Evolutionary conservation across 2,329 filamentous ascomycete species (phyloP).

Genomic region (Verruconis gallopava): DNA sequence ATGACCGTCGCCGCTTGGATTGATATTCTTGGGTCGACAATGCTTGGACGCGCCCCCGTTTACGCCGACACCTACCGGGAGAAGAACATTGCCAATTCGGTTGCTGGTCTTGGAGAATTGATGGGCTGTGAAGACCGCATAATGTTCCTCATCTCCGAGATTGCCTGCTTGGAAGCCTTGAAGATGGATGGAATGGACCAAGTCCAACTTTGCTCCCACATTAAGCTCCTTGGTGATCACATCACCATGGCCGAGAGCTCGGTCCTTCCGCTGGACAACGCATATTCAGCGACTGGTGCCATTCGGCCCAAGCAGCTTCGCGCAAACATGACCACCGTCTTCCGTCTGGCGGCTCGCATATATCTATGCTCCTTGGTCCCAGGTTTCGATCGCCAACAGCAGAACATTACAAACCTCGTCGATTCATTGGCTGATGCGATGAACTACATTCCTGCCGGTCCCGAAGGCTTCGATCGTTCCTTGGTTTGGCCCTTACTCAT

Average conservation of each 20-base stretch:
- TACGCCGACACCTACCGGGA: conserved; percentile 94
- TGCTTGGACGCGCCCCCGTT: conserved; percentile 70
- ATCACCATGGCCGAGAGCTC: conserved; percentile 68
- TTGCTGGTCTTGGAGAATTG: conserved; percentile 71
- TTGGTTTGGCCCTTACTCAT: conserved; percentile 90
- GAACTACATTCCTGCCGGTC: conserved; percentile 68
- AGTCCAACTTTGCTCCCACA: conserved; percentile 75
- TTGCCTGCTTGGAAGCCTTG: conserved; percentile 85
- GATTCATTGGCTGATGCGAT: conserved; percentile 65
- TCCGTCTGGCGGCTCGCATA: conserved; percentile 83
- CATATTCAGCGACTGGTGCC: conserved; percentile 50
- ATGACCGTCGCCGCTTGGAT: conserved; percentile 94
- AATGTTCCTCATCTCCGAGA: conserved; percentile 97
- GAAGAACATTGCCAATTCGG: conserved; percentile 58
- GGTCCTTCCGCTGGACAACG: conserved; percentile 33
- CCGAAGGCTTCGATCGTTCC: conserved; percentile 74
- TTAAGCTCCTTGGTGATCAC: conserved; percentile 74
- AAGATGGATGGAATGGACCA: conserved; percentile 74
- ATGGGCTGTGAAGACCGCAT: conserved; percentile 97
- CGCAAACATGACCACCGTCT: conserved; percentile 79
- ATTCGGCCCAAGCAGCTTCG: conserved; percentile 73
- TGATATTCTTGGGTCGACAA: conserved; percentile 88
- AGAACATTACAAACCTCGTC: conserved; percentile 63
- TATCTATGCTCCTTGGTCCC: conserved; percentile 95
- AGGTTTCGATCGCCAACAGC: conserved; percentile 64